These are phyloP conservation scores for Podospora fimiseda DNA, from an alignment of 495 filamentous ascomycete species.

Conservation along the genomic window DNA sequence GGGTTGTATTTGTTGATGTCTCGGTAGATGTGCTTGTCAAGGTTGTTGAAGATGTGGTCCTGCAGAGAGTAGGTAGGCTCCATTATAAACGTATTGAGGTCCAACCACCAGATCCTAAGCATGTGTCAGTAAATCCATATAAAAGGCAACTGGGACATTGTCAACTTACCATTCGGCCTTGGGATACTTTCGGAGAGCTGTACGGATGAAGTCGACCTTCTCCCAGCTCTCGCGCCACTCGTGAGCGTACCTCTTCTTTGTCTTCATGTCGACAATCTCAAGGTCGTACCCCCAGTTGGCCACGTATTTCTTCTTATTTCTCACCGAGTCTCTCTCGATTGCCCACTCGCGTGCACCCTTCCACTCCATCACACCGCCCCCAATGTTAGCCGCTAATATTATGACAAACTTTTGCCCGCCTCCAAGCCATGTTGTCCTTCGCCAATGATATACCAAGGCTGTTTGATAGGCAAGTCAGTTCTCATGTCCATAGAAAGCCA, in stretches of 20 bases:
- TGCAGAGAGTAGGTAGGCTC: conserved; percentile 89
- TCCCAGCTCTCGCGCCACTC: conserved; percentile 99
- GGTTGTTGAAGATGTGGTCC: conserved; percentile 77
- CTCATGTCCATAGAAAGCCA: neutral
- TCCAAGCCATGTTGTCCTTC: conserved; percentile 51
- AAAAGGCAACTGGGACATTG: neutral
- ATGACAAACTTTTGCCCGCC: conserved; percentile 90
- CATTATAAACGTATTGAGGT: conserved; percentile 98
- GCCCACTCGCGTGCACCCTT: conserved; percentile 98
- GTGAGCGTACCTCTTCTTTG: conserved; percentile 96
- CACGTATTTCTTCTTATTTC: conserved; percentile 87
- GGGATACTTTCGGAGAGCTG: conserved; percentile 87
- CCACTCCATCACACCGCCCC: conserved; percentile 98
- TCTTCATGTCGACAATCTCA: conserved; percentile 95
- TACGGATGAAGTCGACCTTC: conserved; percentile 92
- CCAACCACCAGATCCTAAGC: conserved; percentile 96
- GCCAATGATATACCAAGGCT: conserved; percentile 45
- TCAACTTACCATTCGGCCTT: conserved; percentile 85
- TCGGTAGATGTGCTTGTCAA: conserved; percentile 73
- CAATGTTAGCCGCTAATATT: conserved; percentile 87
- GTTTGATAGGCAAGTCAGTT: conserved; percentile 6
- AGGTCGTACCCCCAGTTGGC: conserved; percentile 89
- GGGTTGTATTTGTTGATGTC: conserved; percentile 97
- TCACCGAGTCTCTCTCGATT: conserved; percentile 90
- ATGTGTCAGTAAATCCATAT: too few species aligned